A percentile compares a stretch with the other conserved stretches of the same genome.
Conservation (phyloP, 2,329 filamentous ascomycete species). For the Microcera coccophila region DNA sequence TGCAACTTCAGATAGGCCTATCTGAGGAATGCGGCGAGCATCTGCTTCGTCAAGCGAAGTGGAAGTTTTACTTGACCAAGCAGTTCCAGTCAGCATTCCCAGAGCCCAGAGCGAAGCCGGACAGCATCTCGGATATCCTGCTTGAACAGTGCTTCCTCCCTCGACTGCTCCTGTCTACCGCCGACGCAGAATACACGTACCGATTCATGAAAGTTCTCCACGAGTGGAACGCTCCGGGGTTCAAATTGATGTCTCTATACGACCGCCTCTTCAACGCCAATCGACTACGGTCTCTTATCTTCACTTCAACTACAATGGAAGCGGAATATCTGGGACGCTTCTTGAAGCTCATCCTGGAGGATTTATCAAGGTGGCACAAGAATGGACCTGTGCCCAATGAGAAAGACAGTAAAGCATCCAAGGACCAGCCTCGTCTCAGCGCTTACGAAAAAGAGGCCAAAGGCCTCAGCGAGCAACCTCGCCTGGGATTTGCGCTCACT, state of each 20-base stretch:
- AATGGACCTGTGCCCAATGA: conserved; percentile 55
- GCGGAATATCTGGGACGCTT: conserved; percentile 92
- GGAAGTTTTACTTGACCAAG: conserved; percentile 64
- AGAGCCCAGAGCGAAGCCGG: conserved; percentile 57
- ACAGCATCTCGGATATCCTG: conserved; percentile 68
- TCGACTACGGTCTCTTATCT: conserved; percentile 75
- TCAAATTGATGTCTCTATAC: conserved; percentile 79
- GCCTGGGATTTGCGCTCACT: conserved; percentile 74
- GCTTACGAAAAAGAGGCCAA: conserved; percentile 77
- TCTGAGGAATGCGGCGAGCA: conserved; percentile 70
- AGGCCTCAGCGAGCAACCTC: conserved; percentile 45
- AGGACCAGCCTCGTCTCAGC: conserved; percentile 58
- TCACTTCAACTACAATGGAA: conserved; percentile 84
- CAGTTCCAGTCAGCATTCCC: conserved; percentile 80
- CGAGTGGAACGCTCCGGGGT: conserved; percentile 76
- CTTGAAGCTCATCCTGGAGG: conserved; percentile 73
- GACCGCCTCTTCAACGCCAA: conserved; percentile 82
- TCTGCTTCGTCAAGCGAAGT: conserved; percentile 62
- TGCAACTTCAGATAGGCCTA: conserved; percentile 65
- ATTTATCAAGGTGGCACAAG: conserved; percentile 80
- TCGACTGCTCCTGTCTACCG: conserved; percentile 74
- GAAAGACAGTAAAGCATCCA: conserved; percentile 33
- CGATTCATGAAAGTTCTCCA: conserved; percentile 85
- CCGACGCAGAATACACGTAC: conserved; percentile 86
- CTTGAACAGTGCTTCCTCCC: conserved; percentile 93